phyloP scores from a whole-genome alignment of 2,329 filamentous ascomycete species.

The Claviceps maximensis region DNA sequence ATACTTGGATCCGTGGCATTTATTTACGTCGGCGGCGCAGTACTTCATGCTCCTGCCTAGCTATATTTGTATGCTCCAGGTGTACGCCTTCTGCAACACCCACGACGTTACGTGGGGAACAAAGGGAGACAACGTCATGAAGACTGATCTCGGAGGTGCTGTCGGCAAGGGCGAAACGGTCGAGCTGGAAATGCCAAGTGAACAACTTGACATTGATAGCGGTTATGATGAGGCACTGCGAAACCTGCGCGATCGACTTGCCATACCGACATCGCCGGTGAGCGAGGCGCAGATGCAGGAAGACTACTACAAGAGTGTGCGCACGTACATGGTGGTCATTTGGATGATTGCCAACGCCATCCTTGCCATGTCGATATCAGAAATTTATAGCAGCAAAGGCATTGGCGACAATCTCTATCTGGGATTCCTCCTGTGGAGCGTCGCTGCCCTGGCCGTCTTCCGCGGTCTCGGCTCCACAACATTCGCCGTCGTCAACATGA shows the following conservation, averaged over 20 bases:
- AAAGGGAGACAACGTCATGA: conserved; percentile 92
- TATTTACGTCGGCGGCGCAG: conserved; percentile 83
- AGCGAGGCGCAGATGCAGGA: conserved; percentile 82
- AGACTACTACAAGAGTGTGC: conserved; percentile 94
- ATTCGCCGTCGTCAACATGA: conserved; percentile 69
- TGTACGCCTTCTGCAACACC: conserved; percentile 98
- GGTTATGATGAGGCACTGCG: conserved; percentile 95
- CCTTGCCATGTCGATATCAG: conserved; percentile 83
- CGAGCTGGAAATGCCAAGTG: conserved; percentile 92
- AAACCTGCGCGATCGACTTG: conserved; percentile 85
- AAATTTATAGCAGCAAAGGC: conserved; percentile 61
- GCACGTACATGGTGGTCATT: conserved; percentile 92
- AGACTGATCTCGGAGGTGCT: conserved; percentile 83
- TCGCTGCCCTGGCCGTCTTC: conserved; percentile 77
- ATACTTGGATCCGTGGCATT: conserved; percentile 97
- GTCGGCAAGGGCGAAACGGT: conserved; percentile 68
- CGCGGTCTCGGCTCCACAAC: conserved; percentile 68
- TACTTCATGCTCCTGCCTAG: conserved; percentile 87
- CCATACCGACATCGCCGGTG: conserved; percentile 50
- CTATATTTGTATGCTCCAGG: conserved; percentile 95
- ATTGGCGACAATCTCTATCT: conserved; percentile 82
- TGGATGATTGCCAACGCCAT: conserved; percentile 92
- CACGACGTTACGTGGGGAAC: conserved; percentile 99
- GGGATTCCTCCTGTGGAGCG: conserved; percentile 83
- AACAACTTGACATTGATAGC: conserved; percentile 95